Percentiles rank a stretch among this genome's conserved stretches.
Conservation (phyloP, 1,139 yeast species). For the Geotrichum fermentans region DNA sequence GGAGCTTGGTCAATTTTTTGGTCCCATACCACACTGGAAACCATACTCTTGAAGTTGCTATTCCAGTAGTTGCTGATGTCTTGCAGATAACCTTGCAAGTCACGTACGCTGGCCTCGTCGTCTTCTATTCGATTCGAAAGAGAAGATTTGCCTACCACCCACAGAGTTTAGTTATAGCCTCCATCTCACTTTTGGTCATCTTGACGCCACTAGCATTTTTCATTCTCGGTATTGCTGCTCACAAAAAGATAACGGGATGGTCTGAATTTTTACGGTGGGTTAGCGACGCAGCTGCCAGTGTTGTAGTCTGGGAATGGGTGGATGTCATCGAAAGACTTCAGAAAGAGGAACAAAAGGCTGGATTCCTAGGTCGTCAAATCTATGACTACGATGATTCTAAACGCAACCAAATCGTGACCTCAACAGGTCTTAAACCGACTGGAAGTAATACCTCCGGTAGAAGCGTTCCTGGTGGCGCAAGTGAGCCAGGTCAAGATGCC, state of each 20-base stretch:
- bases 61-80: constrained; percentile 72
- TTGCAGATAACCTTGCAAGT: constrained; percentile 70
- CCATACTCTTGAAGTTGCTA: constrained; percentile 32
- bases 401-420: too few relatives aligned
- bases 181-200: constrained; percentile 54
- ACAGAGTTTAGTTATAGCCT: constrained; percentile 49
- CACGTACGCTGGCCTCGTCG: constrained; percentile 62
- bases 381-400: constrained; percentile 54
- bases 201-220: constrained; percentile 70
- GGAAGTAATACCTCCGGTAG: neutral
- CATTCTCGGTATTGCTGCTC: constrained; percentile 67
- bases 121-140: constrained; percentile 58
- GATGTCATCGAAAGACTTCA: constrained; percentile 63
- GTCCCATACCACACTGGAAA: constrained; percentile 29
- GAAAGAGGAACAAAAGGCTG: constrained; percentile 63
- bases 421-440: too few relatives aligned
- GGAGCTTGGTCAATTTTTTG: constrained; percentile 23
- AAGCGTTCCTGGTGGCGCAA: neutral
- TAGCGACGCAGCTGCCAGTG: constrained; percentile 41
- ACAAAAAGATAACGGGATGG: constrained; percentile 61
- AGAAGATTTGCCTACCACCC: constrained; percentile 52
- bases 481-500: neutral
- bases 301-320: constrained; percentile 90
- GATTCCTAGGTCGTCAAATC: constrained; percentile 73
- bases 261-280: constrained; percentile 74